These are phyloP conservation scores for Candida oleophila DNA, from an alignment of 805 yeast species.

Conservation along the genomic window DNA sequence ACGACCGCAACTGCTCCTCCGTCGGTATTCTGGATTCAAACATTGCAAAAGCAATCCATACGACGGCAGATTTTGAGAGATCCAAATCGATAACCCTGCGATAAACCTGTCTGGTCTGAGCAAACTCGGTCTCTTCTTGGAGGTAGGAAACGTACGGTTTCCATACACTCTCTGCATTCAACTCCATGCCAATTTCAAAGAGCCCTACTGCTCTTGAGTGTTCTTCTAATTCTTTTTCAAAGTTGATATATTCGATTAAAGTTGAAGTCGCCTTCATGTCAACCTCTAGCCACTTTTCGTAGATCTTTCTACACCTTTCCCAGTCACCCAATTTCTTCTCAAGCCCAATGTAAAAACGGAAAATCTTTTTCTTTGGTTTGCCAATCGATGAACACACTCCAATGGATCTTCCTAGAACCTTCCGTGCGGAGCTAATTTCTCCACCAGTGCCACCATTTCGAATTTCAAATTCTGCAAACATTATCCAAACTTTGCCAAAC, in stretches of 20 bases:
- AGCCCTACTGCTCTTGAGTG: conserved; percentile 64
- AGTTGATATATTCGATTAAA: conserved; percentile 65
- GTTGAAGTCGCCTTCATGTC: conserved; percentile 19
- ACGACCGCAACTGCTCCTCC: conserved; percentile 44
- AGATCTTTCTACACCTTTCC: conserved; percentile 74
- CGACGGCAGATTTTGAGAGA: conserved; percentile 26
- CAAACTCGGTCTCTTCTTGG: conserved; percentile 58
- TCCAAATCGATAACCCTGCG: conserved; percentile 35
- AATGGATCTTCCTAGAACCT: conserved; percentile 66
- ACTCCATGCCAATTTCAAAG: conserved; percentile 49
- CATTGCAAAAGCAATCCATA: conserved; percentile 68
- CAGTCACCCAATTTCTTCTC: conserved; percentile 73
- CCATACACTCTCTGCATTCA: conserved; percentile 19
- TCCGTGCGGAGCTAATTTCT: conserved; percentile 55
- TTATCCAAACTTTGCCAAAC: conserved; percentile 73
- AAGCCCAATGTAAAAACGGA: conserved; percentile 61
- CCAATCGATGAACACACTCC: conserved; percentile 42
- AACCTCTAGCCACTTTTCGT: conserved; percentile 60
- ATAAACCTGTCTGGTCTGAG: conserved; percentile 52
- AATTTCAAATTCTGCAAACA: conserved; percentile 69
- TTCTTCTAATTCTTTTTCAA: conserved; percentile 72
- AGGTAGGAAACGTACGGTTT: conserved; percentile 53
- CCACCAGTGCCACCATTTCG: conserved; percentile 43
- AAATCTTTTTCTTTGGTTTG: conserved; percentile 54
- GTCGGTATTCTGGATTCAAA: conserved; percentile 71